phyloP scores from a whole-genome alignment of 805 yeast genomes.

The Barnettozyma salicaria region DNA sequence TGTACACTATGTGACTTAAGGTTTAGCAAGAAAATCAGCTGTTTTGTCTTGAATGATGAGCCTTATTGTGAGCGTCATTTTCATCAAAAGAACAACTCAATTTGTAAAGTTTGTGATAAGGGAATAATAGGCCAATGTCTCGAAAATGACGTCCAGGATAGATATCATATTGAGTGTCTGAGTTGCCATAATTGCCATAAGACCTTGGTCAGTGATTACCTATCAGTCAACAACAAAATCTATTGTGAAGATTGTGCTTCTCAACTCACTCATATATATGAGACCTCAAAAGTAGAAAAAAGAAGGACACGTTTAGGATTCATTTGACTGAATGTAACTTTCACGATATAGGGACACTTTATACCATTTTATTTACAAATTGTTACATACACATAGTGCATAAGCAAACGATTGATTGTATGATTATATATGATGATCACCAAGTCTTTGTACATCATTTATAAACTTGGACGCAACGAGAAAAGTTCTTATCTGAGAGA shows the following conservation, averaged over 20 bases:
- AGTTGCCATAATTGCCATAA: conserved; percentile 56
- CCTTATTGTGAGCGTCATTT: conserved; percentile 80
- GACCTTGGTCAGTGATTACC: conserved; percentile 49
- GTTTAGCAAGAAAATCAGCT: conserved; percentile 55
- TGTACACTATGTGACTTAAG: conserved; percentile 58
- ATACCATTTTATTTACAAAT: neutral
- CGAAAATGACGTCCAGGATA: conserved; percentile 62
- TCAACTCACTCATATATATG: conserved; percentile 7
- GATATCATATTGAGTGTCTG: conserved; percentile 74
- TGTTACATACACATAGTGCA: neutral
- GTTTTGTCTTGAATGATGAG: conserved; percentile 70
- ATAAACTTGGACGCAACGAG: too few relatives aligned
- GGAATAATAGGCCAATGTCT: conserved; percentile 92
- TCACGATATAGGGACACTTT: too few relatives aligned
- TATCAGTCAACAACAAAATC: conserved; percentile 41
- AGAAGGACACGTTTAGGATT: conserved; percentile 25
- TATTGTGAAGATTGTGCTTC: conserved; percentile 41
- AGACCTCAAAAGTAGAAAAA: conserved; percentile 17
- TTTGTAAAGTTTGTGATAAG: conserved; percentile 60
- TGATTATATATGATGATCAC: too few relatives aligned
- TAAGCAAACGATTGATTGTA: neutral
- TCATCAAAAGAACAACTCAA: conserved; percentile 68
- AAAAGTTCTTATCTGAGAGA: too few relatives aligned
- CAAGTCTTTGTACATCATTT: too few relatives aligned
- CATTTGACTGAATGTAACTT: conserved; percentile 13